A percentile compares a stretch with the other conserved stretches of the same genome.
Evolutionary conservation across 2,329 filamentous ascomycete genomes (phyloP).

Genomic region (Apiospora koreana): DNA sequence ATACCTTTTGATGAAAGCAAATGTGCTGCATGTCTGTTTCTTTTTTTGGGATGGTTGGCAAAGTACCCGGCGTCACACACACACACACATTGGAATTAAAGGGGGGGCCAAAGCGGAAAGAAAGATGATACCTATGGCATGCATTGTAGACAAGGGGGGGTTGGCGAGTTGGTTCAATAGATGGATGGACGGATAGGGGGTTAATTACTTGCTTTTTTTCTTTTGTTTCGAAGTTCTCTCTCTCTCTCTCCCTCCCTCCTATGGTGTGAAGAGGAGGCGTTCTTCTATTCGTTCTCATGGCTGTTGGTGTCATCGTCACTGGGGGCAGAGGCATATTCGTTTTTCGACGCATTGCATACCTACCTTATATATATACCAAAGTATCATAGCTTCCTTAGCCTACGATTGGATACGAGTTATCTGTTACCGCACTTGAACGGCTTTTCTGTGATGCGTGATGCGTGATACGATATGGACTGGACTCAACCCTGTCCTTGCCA

Average conservation of each 20-base stretch:
- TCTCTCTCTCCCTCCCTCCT: neutral
- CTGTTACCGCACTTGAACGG: too few relatives aligned
- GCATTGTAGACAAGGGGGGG: neutral
- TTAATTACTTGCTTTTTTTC: neutral
- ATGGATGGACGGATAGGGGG: neutral
- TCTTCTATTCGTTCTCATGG: neutral
- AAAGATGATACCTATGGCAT: slow-evolving; percentile 5
- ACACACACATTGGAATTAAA: neutral
- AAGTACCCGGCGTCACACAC: neutral
- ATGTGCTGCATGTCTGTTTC: neutral
- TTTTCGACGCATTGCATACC: neutral
- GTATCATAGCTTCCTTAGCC: neutral
- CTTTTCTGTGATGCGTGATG: neutral
- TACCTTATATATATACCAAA: neutral
- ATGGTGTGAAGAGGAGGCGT: too few relatives aligned
- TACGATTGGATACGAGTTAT: neutral
- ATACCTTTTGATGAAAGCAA: slow-evolving; percentile 7
- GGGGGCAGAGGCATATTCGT: neutral
- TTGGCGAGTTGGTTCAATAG: neutral
- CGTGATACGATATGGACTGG: too few relatives aligned
- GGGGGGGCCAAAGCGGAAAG: neutral
- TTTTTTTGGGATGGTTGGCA: slow-evolving; percentile 1
- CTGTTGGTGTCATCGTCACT: neutral
- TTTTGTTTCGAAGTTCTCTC: neutral
- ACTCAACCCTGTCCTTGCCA: too few relatives aligned